These are phyloP conservation scores for Saussurea involucrata DNA, from an alignment of 129 eudicot species.

Conservation along the genomic window DNA sequence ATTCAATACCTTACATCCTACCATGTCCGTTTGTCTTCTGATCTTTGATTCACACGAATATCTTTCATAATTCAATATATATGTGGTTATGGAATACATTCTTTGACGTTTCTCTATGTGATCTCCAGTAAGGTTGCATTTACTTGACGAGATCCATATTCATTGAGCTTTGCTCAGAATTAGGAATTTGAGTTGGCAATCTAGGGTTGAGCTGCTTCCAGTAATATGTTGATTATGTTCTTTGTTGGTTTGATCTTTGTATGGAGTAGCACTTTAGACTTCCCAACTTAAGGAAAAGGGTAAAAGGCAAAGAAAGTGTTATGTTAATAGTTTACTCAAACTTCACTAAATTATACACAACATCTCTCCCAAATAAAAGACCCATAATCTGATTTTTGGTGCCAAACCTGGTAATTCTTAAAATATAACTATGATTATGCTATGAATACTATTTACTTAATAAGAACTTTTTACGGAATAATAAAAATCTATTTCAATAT, in stretches of 20 bases:
- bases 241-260: not conserved
- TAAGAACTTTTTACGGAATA: not conserved
- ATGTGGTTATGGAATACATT: not conserved
- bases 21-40: not conserved
- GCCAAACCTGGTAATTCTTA: not conserved
- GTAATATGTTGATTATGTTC: not conserved
- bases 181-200: not conserved
- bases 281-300: not conserved
- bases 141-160: slow-evolving; percentile 1
- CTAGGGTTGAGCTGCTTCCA: not conserved
- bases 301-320: too few relatives aligned
- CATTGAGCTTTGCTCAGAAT: not conserved
- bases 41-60: not conserved
- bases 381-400: not conserved
- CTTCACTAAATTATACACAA: too few relatives aligned
- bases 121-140: not conserved
- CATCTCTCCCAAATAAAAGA: not conserved
- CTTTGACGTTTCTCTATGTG: not conserved
- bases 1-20: not conserved
- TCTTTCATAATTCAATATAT: not conserved
- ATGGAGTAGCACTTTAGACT: not conserved
- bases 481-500: not conserved
- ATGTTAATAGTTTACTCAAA: too few relatives aligned
- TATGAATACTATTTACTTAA: not conserved
- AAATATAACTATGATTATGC: not conserved